Conservation (phyloP, 2,329 filamentous ascomycete species). For the Colletotrichum paranaense region DNA sequence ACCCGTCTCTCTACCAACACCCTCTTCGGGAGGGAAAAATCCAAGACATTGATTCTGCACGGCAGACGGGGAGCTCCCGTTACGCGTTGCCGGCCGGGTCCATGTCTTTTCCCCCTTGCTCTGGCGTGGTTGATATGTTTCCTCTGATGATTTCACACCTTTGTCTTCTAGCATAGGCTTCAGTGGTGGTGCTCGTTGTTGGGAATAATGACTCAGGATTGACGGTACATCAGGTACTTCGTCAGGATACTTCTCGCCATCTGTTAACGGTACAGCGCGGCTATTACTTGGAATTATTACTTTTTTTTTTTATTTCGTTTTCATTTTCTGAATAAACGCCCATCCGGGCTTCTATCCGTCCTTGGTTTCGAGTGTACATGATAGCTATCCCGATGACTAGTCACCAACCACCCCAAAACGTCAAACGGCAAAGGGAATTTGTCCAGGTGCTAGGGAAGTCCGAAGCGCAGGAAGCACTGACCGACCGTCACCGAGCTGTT, state of each 20-base stretch:
- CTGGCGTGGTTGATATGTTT: not conserved
- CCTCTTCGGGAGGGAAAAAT: not conserved
- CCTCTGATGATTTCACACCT: not conserved
- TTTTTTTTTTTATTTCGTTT: not conserved
- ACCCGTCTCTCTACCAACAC: constrained; percentile 4
- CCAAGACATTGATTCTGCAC: constrained; percentile 1
- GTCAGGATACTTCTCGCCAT: constrained; percentile 8
- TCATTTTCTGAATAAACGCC: too few species aligned
- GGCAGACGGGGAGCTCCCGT: not conserved
- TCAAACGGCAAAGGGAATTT: not conserved
- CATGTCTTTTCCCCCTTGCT: not conserved
- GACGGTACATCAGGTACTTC: constrained; percentile 14
- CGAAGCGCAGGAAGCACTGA: constrained; percentile 1
- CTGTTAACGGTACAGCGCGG: not conserved
- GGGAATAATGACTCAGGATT: not conserved
- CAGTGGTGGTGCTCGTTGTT: not conserved
- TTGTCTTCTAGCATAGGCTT: not conserved
- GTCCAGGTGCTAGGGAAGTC: constrained; percentile 2
- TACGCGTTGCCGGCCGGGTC: constrained; percentile 9
- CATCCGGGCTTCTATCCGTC: constrained; percentile 22
- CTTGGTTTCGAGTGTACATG: not conserved
- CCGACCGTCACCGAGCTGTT: not conserved
- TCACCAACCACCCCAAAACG: not conserved
- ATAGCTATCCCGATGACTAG: not conserved
- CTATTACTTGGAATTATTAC: not conserved